Conservation (phyloP, 2,329 filamentous ascomycete species). For the Colletotrichum scovillei region DNA sequence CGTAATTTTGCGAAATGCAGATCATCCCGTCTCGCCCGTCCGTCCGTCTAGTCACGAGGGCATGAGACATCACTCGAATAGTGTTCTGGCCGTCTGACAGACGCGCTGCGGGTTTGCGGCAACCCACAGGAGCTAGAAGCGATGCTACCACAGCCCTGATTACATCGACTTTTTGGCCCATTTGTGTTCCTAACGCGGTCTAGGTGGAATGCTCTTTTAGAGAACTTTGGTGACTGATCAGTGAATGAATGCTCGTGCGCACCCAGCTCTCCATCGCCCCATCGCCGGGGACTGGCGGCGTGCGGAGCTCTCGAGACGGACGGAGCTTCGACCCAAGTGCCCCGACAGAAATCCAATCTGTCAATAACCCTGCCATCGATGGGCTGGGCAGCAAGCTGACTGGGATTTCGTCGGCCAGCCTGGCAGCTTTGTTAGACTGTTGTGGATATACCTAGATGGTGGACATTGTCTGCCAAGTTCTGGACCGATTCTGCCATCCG, state of each 20-base stretch:
- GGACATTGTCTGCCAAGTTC: neutral
- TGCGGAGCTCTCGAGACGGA: conserved; percentile 14
- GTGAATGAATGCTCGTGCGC: neutral
- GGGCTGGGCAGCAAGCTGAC: neutral
- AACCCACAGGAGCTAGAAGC: neutral
- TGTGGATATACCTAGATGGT: no score
- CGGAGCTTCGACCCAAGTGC: conserved; percentile 3
- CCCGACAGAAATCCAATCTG: neutral
- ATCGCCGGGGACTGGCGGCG: conserved; percentile 10
- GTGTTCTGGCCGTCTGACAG: no score
- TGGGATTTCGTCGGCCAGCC: neutral
- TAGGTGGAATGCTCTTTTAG: neutral
- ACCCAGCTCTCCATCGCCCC: neutral
- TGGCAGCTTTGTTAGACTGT: neutral
- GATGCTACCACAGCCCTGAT: conserved; percentile 19
- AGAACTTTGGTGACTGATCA: no score
- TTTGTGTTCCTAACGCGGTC: neutral
- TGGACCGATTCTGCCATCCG: conserved; percentile 17
- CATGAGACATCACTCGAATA: neutral
- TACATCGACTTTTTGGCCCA: neutral
- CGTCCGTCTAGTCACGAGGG: neutral
- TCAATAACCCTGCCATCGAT: conserved; percentile 7
- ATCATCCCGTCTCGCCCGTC: neutral
- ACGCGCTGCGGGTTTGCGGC: neutral
- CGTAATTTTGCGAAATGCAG: conserved; percentile 14